These are phyloP conservation scores for Neonectria sp. DNA, from an alignment of 2,329 filamentous ascomycete species.

Conservation along the genomic window DNA sequence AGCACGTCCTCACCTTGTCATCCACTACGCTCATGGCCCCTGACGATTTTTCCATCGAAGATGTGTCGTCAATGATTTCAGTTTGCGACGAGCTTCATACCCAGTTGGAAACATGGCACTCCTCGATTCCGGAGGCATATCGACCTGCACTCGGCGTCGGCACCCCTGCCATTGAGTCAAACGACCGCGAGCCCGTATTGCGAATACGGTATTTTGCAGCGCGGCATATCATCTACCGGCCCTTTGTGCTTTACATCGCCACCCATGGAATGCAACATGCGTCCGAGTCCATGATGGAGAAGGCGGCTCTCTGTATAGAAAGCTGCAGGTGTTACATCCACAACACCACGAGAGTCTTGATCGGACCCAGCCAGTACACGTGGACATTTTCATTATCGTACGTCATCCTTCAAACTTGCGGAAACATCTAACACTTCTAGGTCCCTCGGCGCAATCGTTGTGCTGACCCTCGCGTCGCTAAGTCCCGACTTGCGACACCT, in stretches of 20 bases:
- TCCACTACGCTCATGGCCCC: constrained; percentile 43
- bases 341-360: constrained; percentile 46
- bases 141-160: constrained; percentile 43
- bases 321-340: constrained; percentile 51
- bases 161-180: constrained; percentile 34
- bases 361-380: constrained; percentile 51
- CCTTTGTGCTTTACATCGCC: constrained; percentile 51
- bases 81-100: constrained; percentile 50
- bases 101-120: constrained; percentile 51
- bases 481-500: constrained; percentile 44
- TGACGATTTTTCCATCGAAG: constrained; percentile 48
- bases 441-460: constrained; percentile 50
- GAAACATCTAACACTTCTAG: constrained; percentile 32
- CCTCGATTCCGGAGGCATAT: constrained; percentile 50
- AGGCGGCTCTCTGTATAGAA: constrained; percentile 50
- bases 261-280: constrained; percentile 33
- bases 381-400: constrained; percentile 55
- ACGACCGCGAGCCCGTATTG: constrained; percentile 46
- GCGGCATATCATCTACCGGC: constrained; percentile 52
- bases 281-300: constrained; percentile 45
- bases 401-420: constrained; percentile 2
- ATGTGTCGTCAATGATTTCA: constrained; percentile 47
- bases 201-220: constrained; percentile 53
- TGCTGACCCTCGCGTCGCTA: constrained; percentile 51
- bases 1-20: constrained; percentile 43